phyloP scores from a whole-genome alignment of 306 rosid genomes.

The Lathyrus sativus region DNA sequence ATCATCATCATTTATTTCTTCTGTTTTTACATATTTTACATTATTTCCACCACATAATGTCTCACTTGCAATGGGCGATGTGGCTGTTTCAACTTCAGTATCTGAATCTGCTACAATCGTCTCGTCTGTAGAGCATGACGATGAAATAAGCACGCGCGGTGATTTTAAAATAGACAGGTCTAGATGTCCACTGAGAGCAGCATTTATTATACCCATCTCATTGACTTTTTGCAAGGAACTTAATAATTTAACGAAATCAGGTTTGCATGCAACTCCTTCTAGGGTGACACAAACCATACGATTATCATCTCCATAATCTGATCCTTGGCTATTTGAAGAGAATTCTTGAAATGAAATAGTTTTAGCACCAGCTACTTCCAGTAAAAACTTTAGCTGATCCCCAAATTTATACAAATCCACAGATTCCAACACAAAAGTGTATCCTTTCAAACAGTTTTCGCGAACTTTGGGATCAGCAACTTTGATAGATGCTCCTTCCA shows the following conservation, averaged over 20 bases:
- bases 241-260: constrained; percentile 50
- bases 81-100: constrained; percentile 69
- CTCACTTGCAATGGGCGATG: constrained; percentile 49
- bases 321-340: constrained; percentile 57
- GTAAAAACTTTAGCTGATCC: too few species aligned
- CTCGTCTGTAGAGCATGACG: constrained; percentile 89
- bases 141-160: constrained; percentile 72
- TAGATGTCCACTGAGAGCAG: too few species aligned
- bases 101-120: constrained; percentile 86
- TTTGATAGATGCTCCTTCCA: too few species aligned
- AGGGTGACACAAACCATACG: constrained; percentile 67
- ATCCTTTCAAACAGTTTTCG: too few species aligned
- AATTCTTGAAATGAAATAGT: constrained; percentile 54
- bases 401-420: too few species aligned
- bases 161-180: too few species aligned
- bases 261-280: constrained; percentile 50
- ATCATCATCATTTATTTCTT: too few species aligned
- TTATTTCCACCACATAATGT: constrained; percentile 35
- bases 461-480: too few species aligned
- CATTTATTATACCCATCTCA: too few species aligned
- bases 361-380: constrained; percentile 86
- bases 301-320: constrained; percentile 55
- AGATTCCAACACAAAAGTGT: too few species aligned
- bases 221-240: constrained; percentile 54
- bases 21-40: too few species aligned